Evolutionary conservation across 2,329 filamentous ascomycete species (phyloP).

Genomic region (Neopestalotiopsis sp.): DNA sequence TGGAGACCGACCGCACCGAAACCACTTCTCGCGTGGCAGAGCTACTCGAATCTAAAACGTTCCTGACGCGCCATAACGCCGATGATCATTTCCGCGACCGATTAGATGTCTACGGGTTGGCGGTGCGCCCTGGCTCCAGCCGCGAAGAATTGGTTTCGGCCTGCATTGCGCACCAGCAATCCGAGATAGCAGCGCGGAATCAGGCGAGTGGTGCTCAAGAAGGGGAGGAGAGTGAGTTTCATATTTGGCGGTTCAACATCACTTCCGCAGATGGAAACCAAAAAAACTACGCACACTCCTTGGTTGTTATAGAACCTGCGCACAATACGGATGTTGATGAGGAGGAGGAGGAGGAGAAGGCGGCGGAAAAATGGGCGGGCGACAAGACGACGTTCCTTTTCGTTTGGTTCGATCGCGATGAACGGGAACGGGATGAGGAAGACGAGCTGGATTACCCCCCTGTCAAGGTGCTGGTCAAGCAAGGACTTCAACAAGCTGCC

Average conservation of each 20-base stretch:
- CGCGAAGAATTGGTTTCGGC: slow-evolving; percentile 7
- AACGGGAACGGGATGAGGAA: slow-evolving; percentile 11
- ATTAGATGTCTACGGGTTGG: slow-evolving; percentile 3
- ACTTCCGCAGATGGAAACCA: neutral
- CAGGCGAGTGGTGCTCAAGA: neutral
- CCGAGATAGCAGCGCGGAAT: slow-evolving; percentile 10
- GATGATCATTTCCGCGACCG: neutral
- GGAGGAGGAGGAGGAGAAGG: neutral
- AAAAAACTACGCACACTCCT: slow-evolving; percentile 4
- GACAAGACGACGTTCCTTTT: slow-evolving; percentile 10
- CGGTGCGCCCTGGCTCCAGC: slow-evolving; percentile 6
- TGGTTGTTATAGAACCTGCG: slow-evolving; percentile 1
- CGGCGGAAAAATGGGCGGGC: slow-evolving; percentile 8
- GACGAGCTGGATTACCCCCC: slow-evolving; percentile 1
- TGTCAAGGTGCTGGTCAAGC: slow-evolving; percentile 7
- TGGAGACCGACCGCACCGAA: neutral
- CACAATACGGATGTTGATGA: slow-evolving; percentile 7
- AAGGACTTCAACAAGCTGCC: slow-evolving; percentile 10
- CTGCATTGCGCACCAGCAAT: slow-evolving; percentile 9
- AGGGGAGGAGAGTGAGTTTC: neutral
- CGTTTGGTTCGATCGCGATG: slow-evolving; percentile 4
- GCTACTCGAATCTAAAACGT: slow-evolving; percentile 9
- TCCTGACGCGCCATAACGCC: neutral
- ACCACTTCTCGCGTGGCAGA: slow-evolving; percentile 11
- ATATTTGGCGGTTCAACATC: slow-evolving; percentile 2